Evolutionary conservation across 2,329 filamentous ascomycete species (phyloP).

Genomic region (Elsinoe fawcettii): DNA sequence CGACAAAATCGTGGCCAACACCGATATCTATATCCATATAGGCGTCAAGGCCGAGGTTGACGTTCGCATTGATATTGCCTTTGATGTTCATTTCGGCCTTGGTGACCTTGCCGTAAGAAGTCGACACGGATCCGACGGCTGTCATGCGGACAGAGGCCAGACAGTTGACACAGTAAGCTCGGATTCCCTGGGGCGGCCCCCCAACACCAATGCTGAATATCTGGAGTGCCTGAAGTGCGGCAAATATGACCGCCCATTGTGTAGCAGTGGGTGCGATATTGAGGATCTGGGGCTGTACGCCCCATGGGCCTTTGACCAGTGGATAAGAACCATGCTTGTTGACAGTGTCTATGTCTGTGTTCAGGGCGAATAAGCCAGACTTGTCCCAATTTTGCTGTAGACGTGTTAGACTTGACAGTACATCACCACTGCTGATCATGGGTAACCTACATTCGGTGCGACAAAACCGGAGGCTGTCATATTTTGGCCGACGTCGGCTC

Average conservation of each 20-base stretch:
- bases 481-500: background rate
- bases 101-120: background rate
- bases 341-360: background rate
- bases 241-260: background rate
- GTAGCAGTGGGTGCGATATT: background rate
- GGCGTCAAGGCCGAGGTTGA: background rate
- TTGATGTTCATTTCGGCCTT: background rate
- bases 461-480: background rate
- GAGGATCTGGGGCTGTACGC: background rate
- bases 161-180: background rate
- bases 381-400: background rate
- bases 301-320: background rate
- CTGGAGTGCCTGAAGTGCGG: background rate
- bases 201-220: background rate
- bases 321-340: background rate
- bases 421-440: background rate
- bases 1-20: background rate
- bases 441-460: background rate
- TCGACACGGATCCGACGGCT: background rate
- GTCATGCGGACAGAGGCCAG: slow-evolving; percentile 2
- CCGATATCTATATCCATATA: background rate
- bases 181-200: background rate
- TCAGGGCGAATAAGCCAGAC: background rate
- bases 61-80: background rate
- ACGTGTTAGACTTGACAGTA: background rate